Base-by-base conservation (phyloP, 768 basidiomycete genomes). In the Pulveroboletus frians region DNA sequence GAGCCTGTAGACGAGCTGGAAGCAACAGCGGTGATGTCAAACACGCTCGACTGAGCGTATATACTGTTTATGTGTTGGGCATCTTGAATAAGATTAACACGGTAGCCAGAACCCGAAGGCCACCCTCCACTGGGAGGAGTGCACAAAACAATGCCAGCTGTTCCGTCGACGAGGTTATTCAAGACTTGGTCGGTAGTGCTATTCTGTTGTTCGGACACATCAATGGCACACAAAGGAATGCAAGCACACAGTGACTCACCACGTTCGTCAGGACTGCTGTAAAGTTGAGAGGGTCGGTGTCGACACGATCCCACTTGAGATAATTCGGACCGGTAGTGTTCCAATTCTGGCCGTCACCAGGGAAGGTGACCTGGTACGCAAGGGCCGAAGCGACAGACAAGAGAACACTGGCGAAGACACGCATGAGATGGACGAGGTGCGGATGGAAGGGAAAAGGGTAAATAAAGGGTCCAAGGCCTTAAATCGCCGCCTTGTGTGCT, bases 11-110 rank as follows among this genome's bases (percentile, higher is more conserved):
- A 46, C 7, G 27, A 39, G 26, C 27, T 43, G 30, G 64, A 53
- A 30, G 62, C 53, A 26, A 50, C 26, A 1, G 51, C 50, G 36
- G 64, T 65, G 63, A 83, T 79, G 58, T 62, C 68, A 67, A 92
- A 93, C 47, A 79, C 62, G 23, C 48, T 44, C 15, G 88, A 90
- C 68, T 93, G 88, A 34, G 89, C 88, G 46, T 80, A 75, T 55
- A 92, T 81, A 43, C 69, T 67, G 64, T 65, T 60, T 20, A 77
- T 69, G 46, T 79, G 44, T 17, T 75, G 47, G 3, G 73, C 53
- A 55, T 78, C 73, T 56, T 72, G 58, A 52, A 84, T 80, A 23
- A 93, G 66, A 71, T 92, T 89, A 67, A 94, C 75, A 49, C 78
- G 83, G 78, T 78, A 93, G 31, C 67, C 71, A 30, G 55, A 47